A percentile compares a stretch with the other conserved stretches of the same genome.
Conservation (phyloP, 179 eudicot genomes). For the Camellia oleifera region DNA sequence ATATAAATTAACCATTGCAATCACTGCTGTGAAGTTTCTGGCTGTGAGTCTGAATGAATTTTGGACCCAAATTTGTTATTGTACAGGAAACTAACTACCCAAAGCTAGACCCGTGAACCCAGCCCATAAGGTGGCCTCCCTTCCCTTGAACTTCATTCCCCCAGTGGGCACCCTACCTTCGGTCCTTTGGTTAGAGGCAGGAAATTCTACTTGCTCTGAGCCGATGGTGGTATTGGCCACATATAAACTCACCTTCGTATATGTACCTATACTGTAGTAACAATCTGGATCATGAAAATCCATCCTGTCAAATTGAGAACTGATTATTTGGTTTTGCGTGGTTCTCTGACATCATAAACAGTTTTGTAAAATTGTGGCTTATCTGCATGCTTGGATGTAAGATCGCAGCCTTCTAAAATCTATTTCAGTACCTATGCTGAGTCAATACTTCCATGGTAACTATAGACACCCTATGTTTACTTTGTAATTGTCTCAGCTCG, state of each 20-base stretch:
- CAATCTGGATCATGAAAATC: background rate
- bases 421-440: background rate
- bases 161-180: background rate
- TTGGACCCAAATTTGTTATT: background rate
- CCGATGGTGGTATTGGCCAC: background rate
- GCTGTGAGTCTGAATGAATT: background rate
- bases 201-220: background rate
- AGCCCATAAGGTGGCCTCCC: background rate
- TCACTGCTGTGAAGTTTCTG: background rate
- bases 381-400: background rate
- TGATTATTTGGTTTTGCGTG: background rate
- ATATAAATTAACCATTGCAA: background rate
- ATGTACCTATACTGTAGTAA: background rate
- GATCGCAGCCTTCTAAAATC: background rate
- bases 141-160: background rate
- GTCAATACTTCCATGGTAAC: too few species aligned
- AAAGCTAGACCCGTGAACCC: background rate
- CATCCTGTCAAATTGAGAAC: background rate
- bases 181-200: background rate
- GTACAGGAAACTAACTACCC: background rate
- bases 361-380: background rate
- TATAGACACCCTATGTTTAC: too few species aligned
- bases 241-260: background rate
- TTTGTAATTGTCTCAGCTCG: too few species aligned
- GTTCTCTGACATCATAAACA: background rate